Conservation (phyloP, 2,329 filamentous ascomycete genomes). For the Fusarium pseudonygamai region DNA sequence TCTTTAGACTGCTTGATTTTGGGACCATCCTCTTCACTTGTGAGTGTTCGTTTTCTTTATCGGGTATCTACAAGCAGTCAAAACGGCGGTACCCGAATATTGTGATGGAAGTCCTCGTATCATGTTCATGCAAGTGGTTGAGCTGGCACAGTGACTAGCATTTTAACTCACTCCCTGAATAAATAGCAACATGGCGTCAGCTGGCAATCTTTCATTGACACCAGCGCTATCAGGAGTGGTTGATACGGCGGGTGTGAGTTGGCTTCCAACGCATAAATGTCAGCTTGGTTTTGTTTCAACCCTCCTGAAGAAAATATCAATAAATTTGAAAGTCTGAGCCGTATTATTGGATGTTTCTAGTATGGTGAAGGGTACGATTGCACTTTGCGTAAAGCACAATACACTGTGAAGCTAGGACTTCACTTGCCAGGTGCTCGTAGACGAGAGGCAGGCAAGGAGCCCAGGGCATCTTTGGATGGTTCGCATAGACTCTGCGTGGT, state of each 20-base stretch:
- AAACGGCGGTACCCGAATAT: background rate
- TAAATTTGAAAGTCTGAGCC: background rate
- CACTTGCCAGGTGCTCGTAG: background rate
- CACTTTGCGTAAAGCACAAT: background rate
- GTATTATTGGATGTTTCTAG: background rate
- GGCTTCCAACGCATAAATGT: background rate
- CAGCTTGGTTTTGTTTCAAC: slow-evolving; percentile 20
- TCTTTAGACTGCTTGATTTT: background rate
- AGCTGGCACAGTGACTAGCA: background rate
- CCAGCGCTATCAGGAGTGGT: background rate
- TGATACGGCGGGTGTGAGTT: background rate
- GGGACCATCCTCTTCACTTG: background rate
- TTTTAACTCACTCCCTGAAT: background rate
- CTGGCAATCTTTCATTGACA: background rate
- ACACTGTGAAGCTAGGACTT: background rate
- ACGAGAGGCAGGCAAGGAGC: background rate
- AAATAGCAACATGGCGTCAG: background rate
- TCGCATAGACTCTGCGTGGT: background rate
- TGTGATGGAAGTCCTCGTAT: background rate
- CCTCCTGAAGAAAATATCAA: slow-evolving; percentile 8
- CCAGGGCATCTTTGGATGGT: background rate
- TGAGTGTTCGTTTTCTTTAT: background rate
- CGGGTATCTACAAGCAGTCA: background rate
- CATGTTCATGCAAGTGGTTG: background rate
- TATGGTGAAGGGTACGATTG: background rate